Conservation (phyloP, 169 alveolate species). For the Plasmodium inui region DNA sequence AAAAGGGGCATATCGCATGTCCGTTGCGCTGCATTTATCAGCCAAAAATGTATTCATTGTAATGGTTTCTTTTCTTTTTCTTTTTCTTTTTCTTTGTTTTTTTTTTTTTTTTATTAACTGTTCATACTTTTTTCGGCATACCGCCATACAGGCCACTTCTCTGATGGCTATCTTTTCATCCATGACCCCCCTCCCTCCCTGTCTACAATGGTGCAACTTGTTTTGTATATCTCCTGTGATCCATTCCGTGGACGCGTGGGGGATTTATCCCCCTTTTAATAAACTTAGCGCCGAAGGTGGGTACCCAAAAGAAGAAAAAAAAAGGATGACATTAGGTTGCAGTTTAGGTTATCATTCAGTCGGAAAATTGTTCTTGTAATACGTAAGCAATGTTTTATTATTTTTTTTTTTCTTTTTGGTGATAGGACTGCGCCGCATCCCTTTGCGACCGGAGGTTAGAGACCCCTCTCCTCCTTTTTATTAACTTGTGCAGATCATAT, state of each 20-base stretch:
- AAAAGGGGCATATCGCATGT: neutral
- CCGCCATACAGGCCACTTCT: neutral
- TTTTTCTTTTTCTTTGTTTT: neutral
- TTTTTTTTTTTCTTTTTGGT: neutral
- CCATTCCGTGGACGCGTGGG: neutral
- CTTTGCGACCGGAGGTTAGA: neutral
- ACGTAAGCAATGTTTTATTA: neutral
- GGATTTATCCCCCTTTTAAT: neutral
- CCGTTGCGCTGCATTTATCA: neutral
- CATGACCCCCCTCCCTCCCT: neutral
- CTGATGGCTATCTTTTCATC: neutral
- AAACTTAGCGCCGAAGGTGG: neutral
- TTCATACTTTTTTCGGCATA: neutral
- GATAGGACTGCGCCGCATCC: neutral
- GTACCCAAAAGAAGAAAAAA: neutral
- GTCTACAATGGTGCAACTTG: neutral
- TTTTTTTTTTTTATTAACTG: constrained; percentile 7
- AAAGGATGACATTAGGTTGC: neutral
- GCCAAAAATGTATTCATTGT: too few relatives aligned
- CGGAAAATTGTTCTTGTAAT: neutral
- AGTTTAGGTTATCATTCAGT: neutral
- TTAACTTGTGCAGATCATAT: constrained; percentile 1
- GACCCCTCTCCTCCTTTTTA: neutral
- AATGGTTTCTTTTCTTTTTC: neutral
- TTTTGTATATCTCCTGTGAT: neutral